These are phyloP conservation scores for Paspalum vaginatum DNA, from an alignment of 176 grass and related monocot species.

Conservation along the genomic window DNA sequence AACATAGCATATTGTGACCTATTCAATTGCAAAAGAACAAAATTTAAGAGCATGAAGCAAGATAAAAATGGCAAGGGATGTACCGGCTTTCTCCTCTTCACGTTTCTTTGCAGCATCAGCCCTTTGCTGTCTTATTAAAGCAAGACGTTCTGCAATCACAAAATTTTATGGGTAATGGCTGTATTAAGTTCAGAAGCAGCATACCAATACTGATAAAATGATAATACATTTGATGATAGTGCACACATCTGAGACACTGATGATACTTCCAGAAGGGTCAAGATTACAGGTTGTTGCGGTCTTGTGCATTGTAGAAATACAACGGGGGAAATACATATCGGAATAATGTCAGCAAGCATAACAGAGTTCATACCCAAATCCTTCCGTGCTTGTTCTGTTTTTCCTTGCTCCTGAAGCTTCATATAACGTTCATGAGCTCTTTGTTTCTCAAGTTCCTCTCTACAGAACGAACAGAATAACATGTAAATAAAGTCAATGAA, in stretches of 20 bases:
- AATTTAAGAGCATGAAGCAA: neutral
- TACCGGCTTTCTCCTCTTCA: slow-evolving; percentile 97
- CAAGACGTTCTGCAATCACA: slow-evolving; percentile 85
- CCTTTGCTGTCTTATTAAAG: slow-evolving; percentile 92
- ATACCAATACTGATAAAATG: slow-evolving; percentile 17
- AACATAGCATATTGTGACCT: neutral
- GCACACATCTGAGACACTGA: neutral
- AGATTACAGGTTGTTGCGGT: neutral
- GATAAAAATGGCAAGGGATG: slow-evolving; percentile 2
- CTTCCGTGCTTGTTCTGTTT: slow-evolving; percentile 91
- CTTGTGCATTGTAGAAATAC: slow-evolving; percentile 17
- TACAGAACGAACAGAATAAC: slow-evolving; percentile 34
- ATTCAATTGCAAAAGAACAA: neutral
- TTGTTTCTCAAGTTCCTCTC: slow-evolving; percentile 98
- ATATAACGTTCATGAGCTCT: slow-evolving; percentile 97
- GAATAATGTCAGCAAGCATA: neutral
- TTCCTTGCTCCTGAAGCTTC: slow-evolving; percentile 99
- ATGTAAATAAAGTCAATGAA: neutral
- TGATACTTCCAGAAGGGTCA: slow-evolving; percentile 7
- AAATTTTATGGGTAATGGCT: slow-evolving; percentile 13
- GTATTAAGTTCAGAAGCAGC: slow-evolving; percentile 17
- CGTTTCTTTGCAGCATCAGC: slow-evolving; percentile 96
- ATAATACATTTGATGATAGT: neutral
- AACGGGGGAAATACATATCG: neutral
- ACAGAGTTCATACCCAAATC: slow-evolving; percentile 84